These are phyloP conservation scores for Penicillium sp. DNA, from an alignment of 2,329 filamentous ascomycete species.

Conservation along the genomic window DNA sequence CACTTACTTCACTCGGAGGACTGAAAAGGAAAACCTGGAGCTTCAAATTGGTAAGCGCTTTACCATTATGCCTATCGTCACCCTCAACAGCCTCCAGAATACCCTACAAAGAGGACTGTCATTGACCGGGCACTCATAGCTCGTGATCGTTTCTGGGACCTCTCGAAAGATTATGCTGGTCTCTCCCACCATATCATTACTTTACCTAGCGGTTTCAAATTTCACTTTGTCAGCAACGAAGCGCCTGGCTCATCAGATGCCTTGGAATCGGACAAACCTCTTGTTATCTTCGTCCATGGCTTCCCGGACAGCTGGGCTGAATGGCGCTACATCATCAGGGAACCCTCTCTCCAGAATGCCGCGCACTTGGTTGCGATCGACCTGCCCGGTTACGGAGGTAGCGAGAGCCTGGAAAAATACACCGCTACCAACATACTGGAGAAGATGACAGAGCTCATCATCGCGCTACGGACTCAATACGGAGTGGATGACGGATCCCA, in stretches of 20 bases:
- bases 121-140: constrained; percentile 33
- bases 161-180: constrained; percentile 44
- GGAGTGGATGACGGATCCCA: constrained; percentile 29
- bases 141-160: constrained; percentile 51
- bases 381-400: constrained; percentile 56
- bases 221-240: constrained; percentile 52
- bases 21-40: constrained; percentile 40
- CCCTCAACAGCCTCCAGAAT: neutral
- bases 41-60: constrained; percentile 37
- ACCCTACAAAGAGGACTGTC: neutral
- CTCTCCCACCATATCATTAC: constrained; percentile 51
- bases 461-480: constrained; percentile 48
- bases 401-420: constrained; percentile 49
- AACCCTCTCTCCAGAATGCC: constrained; percentile 33
- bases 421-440: constrained; percentile 50
- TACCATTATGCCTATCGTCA: neutral
- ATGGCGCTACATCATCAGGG: constrained; percentile 49
- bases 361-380: constrained; percentile 52
- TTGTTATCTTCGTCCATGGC: constrained; percentile 55
- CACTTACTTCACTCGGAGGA: constrained; percentile 34
- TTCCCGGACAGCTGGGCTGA: constrained; percentile 56
- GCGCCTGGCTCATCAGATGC: constrained; percentile 17
- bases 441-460: constrained; percentile 50
- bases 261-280: constrained; percentile 26
- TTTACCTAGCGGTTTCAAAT: constrained; percentile 46